Evolutionary conservation across 1,139 yeast genomes (phyloP), one percentile per base, ranked within the genome.

Genomic region (Debaryomycetaceae sp.): DNA sequence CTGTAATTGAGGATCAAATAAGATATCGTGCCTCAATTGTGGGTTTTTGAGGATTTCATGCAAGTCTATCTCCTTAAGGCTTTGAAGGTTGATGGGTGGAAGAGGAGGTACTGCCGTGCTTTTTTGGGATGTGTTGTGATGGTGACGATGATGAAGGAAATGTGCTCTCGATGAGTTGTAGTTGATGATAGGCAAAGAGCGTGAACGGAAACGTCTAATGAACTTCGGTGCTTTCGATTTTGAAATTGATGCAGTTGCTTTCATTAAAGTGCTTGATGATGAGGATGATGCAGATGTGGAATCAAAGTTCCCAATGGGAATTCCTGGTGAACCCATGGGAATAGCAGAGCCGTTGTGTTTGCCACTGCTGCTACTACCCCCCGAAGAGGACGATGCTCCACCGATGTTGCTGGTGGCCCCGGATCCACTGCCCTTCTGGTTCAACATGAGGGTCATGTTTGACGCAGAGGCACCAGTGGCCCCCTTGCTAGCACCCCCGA

Each of bases 31-130:
- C 51, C 98, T 80, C 47, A 91, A 73, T 64, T 89, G 97, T 6
- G 97, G 97, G 65, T 91, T 91, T 60, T 87, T 87, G 56, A 91
- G 75, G 45, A 93, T 90, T 59, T 90, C 97, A 50, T 87, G 88
- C 44, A 91, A 69, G 59, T 91, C 97, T 48, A 91, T 87, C 62
- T 90, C 97, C 54, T 85, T 81, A 54, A 91, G 74, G 37, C 90
- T 83, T 58, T 86, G 93, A 45, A 88, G 70, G 62, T 88, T 89
- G 46, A 90, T 91, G 0, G 97, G 96, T 1, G 98, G 98, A 24
- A 72, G 65, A 20, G 75, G 74, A 14, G 69, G 72, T 14, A 66
- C 52, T 36, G 55, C 42, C 8, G 55, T 36, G 42, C 40, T 47
- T 47, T 45, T 47, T 36, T 24, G 48, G 40, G 44, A 55, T 44